Evolutionary conservation across 176 grass and related monocot genomes (phyloP), one percentile per base, ranked within the genome.

Genomic region (Dactylis glomerata): DNA sequence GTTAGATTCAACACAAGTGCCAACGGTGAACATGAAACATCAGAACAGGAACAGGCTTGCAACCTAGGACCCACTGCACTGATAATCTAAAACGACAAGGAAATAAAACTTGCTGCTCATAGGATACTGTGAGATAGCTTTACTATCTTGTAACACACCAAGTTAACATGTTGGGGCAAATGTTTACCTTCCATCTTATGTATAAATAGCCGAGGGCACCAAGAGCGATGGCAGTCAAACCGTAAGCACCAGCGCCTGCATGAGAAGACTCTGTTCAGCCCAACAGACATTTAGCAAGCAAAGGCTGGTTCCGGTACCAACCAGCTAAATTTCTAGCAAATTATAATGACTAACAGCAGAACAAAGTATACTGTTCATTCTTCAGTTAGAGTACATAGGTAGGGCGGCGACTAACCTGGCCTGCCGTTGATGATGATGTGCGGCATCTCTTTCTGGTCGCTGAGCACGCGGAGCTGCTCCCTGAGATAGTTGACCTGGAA

Each of bases 101-200:
- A 76, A 41, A 68, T 65, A 55, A 38, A 90, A 59, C 11, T 71
- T 62, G 23, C 37, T 65, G 32, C 30, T 65, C 24, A 10, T 24
- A 50, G 40, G 13, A 19, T 22, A 68, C 34, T 67, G 63, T 34
- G 36, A 36, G 31, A 70, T 26, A 42, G 11, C 68, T 45, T 62
- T 24, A 30, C 27, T 4, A 72, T 46, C 17, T 28, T 8, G 14
- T 46, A 16, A 73, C 8, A 37, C 31, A 20, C 6, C 26, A 78
- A 85, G 40, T 63, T 27, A 81, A 66, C 50, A 55, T 23, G 5
- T n/a, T n/a, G 38, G 26, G 11, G 42, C 10, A 51, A 27, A 71
- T 5, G 40, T 44, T 67, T 84, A 98, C 95, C 92, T 98, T 98
- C 96, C 96, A 98, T 81, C 85, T 91, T 73, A 98, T 93, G 81